Conservation (phyloP, 2,329 filamentous ascomycete genomes). For the Sporothrix schenckii region DNA sequence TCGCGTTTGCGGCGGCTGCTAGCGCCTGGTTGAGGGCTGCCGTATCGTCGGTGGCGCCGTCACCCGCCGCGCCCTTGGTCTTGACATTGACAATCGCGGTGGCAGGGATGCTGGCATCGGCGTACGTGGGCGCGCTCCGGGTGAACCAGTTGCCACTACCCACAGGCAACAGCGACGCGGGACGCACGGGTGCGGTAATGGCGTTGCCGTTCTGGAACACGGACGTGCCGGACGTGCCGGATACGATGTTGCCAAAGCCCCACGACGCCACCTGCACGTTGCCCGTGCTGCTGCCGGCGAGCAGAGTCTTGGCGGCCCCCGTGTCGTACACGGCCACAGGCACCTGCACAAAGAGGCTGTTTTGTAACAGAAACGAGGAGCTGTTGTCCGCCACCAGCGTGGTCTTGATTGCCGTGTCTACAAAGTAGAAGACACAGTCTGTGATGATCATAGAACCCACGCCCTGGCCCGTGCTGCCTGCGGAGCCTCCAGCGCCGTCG, state of each 20-base stretch:
- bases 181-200: no score
- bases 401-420: no score
- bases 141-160: neutral
- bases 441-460: conserved; percentile 72
- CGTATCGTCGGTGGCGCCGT: conserved; percentile 63
- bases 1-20: conserved; percentile 50
- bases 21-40: conserved; percentile 60
- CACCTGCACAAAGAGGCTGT: no score
- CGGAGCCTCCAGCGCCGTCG: conserved; percentile 63
- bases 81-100: neutral
- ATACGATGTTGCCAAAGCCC: no score
- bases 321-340: no score
- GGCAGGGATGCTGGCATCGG: neutral
- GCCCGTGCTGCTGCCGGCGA: no score
- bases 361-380: no score
- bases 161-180: no score
- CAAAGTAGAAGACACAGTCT: conserved; percentile 63
- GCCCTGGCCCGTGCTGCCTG: conserved; percentile 55
- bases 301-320: no score
- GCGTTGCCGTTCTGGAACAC: neutral
- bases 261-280: no score
- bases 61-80: conserved; percentile 45
- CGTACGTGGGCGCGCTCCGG: neutral
- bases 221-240: neutral
- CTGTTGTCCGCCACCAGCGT: no score